Percentiles rank a stretch among this genome's conserved stretches.
These are phyloP conservation scores for Jatropha multifida DNA, from an alignment of 441 rosid species.

Conservation along the genomic window DNA sequence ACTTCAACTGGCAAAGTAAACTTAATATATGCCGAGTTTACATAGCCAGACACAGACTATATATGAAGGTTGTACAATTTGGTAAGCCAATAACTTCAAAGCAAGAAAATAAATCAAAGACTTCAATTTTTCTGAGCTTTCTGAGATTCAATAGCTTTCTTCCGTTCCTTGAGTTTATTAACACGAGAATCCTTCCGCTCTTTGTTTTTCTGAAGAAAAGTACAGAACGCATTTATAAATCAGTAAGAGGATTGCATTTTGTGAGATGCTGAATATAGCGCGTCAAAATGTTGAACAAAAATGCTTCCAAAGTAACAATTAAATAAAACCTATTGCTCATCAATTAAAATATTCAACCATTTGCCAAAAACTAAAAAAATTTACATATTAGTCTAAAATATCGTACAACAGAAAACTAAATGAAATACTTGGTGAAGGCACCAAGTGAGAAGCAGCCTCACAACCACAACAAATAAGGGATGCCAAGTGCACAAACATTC, in stretches of 20 bases:
- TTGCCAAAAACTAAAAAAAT: background rate
- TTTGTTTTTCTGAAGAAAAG: slow-evolving; percentile 43
- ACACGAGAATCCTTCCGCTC: slow-evolving; percentile 44
- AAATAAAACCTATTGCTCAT: background rate
- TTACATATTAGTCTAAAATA: background rate
- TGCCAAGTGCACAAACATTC: background rate
- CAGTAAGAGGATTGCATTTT: background rate
- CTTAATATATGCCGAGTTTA: background rate
- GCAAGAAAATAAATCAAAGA: background rate
- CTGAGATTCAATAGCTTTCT: slow-evolving; percentile 43
- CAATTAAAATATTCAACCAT: background rate
- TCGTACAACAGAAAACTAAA: background rate
- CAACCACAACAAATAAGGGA: background rate
- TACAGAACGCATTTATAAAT: slow-evolving; percentile 11
- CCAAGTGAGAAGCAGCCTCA: too few species aligned
- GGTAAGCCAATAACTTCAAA: background rate
- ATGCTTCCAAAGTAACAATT: background rate
- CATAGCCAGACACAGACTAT: background rate
- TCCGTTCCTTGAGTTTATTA: slow-evolving; percentile 63
- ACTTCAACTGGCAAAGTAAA: slow-evolving; percentile 1
- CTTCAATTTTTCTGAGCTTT: slow-evolving; percentile 31
- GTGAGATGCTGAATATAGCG: background rate
- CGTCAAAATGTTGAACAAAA: background rate
- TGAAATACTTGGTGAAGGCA: background rate
- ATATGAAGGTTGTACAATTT: background rate